phyloP scores from a whole-genome alignment of 2,329 filamentous ascomycete genomes.

The Aspergillus texensis region DNA sequence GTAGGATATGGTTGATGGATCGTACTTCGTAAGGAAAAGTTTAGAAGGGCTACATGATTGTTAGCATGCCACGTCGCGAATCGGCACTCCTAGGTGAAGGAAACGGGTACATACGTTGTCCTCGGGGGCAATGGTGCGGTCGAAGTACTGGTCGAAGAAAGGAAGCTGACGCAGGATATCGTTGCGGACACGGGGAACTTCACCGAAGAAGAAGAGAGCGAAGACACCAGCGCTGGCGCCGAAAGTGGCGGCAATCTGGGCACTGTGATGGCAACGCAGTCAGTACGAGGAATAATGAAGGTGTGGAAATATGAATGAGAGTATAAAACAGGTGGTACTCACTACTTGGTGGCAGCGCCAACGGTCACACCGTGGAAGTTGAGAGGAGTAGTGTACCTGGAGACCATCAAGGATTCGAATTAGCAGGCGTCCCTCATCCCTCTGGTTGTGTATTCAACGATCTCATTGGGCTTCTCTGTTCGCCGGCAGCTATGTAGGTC shows the following conservation, averaged over 20 bases:
- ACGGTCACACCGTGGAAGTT: conserved; percentile 55
- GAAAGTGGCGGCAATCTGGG: conserved; percentile 55
- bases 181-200: conserved; percentile 63
- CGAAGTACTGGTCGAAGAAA: conserved; percentile 59
- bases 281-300: conserved; percentile 13
- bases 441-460: not conserved
- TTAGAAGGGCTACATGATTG: conserved; percentile 39
- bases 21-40: conserved; percentile 18
- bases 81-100: not conserved
- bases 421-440: not conserved
- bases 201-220: conserved; percentile 66
- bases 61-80: conserved; percentile 21
- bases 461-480: not conserved
- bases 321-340: conserved; percentile 33
- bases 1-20: conserved; percentile 15
- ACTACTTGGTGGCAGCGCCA: conserved; percentile 48
- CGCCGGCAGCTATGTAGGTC: not conserved
- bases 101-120: conserved; percentile 55
- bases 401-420: conserved; percentile 7
- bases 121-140: conserved; percentile 61
- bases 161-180: conserved; percentile 66
- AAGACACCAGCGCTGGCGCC: conserved; percentile 61
- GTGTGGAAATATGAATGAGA: not conserved
- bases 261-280: conserved; percentile 35
- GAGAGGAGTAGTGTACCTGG: conserved; percentile 53